A percentile compares a stretch with the other conserved stretches of the same genome.
Evolutionary conservation across 345 rosid genomes (phyloP).

Genomic region (Geranium rotundifolium): DNA sequence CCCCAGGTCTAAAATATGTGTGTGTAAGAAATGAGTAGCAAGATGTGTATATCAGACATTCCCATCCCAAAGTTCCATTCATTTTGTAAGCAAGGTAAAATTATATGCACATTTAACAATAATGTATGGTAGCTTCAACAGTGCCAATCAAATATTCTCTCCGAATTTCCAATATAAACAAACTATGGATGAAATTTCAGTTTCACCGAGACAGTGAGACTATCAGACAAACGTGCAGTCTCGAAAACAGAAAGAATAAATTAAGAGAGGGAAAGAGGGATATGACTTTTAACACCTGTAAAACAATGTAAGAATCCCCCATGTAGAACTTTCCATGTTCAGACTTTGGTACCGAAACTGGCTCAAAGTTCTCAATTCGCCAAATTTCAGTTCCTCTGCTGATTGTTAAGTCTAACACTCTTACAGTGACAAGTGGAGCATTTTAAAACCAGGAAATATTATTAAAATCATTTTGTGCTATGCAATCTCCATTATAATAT

Average conservation of each 20-base stretch:
- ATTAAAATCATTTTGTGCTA: neutral
- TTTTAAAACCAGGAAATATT: neutral
- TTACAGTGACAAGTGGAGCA: slow-evolving; percentile 12
- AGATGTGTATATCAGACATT: neutral
- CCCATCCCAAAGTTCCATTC: neutral
- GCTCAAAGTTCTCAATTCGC: slow-evolving; percentile 95
- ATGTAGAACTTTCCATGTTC: slow-evolving; percentile 91
- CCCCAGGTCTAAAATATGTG: neutral
- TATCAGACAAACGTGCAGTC: neutral
- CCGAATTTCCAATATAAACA: neutral
- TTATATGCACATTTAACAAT: no score
- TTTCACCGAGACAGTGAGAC: no score
- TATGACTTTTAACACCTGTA: slow-evolving; percentile 45
- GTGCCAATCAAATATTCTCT: neutral
- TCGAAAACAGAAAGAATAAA: neutral
- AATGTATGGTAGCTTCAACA: neutral
- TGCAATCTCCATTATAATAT: neutral
- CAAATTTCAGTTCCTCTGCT: slow-evolving; percentile 88
- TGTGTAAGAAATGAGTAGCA: neutral
- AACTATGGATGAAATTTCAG: neutral
- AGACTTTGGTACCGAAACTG: slow-evolving; percentile 70
- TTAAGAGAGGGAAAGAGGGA: neutral
- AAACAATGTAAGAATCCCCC: slow-evolving; percentile 89
- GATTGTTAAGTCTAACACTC: slow-evolving; percentile 49
- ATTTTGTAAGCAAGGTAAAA: neutral